These are phyloP conservation scores for Metschnikowia koreensis DNA, from an alignment of 805 yeast species.

Conservation along the genomic window DNA sequence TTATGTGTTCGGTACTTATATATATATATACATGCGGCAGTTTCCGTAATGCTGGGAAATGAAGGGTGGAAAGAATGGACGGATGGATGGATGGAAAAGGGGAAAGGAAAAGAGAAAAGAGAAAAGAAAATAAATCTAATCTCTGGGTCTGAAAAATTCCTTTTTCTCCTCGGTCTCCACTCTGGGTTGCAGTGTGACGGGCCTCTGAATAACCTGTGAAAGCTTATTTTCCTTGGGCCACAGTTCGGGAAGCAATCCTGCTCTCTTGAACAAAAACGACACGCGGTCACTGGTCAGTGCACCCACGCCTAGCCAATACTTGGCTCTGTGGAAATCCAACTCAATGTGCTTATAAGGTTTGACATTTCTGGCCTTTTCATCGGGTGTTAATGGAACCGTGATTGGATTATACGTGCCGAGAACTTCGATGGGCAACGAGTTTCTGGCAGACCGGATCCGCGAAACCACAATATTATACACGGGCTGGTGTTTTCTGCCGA, in stretches of 20 bases:
- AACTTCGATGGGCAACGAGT: conserved; percentile 88
- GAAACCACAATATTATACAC: conserved; percentile 91
- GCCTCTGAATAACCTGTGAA: conserved; percentile 27
- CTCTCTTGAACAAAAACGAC: conserved; percentile 69
- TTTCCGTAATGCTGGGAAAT: conserved; percentile 2
- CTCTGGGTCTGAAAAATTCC: conserved; percentile 34
- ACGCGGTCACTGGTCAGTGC: conserved; percentile 91
- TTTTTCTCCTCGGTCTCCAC: conserved; percentile 32
- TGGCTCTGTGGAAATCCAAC: conserved; percentile 83
- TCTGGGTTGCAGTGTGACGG: conserved; percentile 27
- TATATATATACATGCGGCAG: conserved; percentile 1
- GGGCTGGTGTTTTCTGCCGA: conserved; percentile 87
- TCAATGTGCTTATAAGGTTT: conserved; percentile 74
- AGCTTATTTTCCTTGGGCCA: conserved; percentile 54
- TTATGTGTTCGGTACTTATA: conserved; percentile 6
- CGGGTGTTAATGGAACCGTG: conserved; percentile 65
- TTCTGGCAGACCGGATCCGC: conserved; percentile 71
- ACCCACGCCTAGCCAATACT: conserved; percentile 97
- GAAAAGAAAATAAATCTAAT: conserved; percentile 1
- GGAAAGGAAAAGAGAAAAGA: not conserved
- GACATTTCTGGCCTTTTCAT: conserved; percentile 54
- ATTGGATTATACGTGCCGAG: conserved; percentile 90
- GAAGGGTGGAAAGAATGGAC: not conserved
- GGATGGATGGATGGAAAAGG: no score
- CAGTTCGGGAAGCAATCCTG: conserved; percentile 61